Evolutionary conservation across 164 flowering plant genomes (phyloP), one percentile per base, ranked within the genome.

Genomic region (Vitis riparia): DNA sequence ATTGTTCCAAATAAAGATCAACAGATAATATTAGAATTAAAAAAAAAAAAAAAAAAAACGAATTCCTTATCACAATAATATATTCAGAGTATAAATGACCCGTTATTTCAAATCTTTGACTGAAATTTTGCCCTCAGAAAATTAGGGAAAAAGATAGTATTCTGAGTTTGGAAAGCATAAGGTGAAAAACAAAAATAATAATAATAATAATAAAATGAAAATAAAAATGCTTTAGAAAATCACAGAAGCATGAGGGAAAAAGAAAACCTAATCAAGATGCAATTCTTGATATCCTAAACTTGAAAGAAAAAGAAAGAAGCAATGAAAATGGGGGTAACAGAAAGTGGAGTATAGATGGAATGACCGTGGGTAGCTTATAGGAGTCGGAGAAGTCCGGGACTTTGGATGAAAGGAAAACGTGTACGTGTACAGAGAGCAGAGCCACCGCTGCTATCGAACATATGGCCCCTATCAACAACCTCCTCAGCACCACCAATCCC

Each of bases 401-500:
- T 55, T 75, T 73, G 16, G 88, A 80, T 51, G 82, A 77, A 63
- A 84, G 87, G 63, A 88, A 82, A 12, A 84, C 68, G 53, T 75
- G 89, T 0, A 86, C 15, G 72, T 85, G 86, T 0, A 76, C 89
- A 55, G 89, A 85, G 15, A 94, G 68, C 62, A 92, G 80, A 29
- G 92, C 88, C 23, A 84, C 52, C 9, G 90, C 61, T 3, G 88
- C 84, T 15, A 94, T 84, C 6, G 70, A 63, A 56, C 88, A 70
- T 44, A 88, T 78, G 72, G 91, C 91, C 75, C 70, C 89, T 30
- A 82, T 77, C 68, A 94, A 75, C 81, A 85, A 7, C 75, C 68
- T 80, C 78, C 94, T 64, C 68, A 88, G 62, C 30, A 81, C 3
- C 11, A 58, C 70, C 75, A 87, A 63, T 5, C 66, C 71, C 55